Conservation (phyloP, 129 eudicot species). For the Pittosporum tobira region DNA sequence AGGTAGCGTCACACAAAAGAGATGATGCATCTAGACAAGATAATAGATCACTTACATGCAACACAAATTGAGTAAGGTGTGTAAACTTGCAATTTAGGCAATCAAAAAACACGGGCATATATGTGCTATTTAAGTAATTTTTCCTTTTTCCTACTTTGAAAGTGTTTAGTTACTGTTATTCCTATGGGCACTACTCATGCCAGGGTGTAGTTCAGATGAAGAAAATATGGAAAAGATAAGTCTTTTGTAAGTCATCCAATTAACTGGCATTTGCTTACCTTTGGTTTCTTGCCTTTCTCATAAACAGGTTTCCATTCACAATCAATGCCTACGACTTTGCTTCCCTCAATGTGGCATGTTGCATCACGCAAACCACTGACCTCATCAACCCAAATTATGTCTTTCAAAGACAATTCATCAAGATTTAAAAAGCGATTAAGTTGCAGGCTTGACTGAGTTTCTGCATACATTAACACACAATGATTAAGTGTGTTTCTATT, state of each 20-base stretch:
- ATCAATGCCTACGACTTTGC: conserved; percentile 93
- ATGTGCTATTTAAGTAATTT: too few species aligned
- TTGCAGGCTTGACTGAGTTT: conserved; percentile 39
- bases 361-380: conserved; percentile 51
- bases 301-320: conserved; percentile 98
- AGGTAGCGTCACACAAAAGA: too few species aligned
- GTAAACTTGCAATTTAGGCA: too few species aligned
- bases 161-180: neutral
- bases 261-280: too few species aligned
- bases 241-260: too few species aligned
- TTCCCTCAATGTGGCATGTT: conserved; percentile 52
- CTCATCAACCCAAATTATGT: conserved; percentile 85
- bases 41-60: too few species aligned
- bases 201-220: neutral
- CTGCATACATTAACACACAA: conserved; percentile 29
- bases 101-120: too few species aligned
- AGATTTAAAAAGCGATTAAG: conserved; percentile 47
- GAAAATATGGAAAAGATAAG: too few species aligned
- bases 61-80: too few species aligned
- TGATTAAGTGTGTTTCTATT: neutral
- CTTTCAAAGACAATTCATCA: conserved; percentile 58
- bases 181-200: too few species aligned
- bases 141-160: too few species aligned
- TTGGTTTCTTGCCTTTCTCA: conserved; percentile 58
- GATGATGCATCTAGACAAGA: too few species aligned